Evolutionary conservation across 2,329 filamentous ascomycete genomes (phyloP).

Genomic region (Scleromitrula shiraiana): DNA sequence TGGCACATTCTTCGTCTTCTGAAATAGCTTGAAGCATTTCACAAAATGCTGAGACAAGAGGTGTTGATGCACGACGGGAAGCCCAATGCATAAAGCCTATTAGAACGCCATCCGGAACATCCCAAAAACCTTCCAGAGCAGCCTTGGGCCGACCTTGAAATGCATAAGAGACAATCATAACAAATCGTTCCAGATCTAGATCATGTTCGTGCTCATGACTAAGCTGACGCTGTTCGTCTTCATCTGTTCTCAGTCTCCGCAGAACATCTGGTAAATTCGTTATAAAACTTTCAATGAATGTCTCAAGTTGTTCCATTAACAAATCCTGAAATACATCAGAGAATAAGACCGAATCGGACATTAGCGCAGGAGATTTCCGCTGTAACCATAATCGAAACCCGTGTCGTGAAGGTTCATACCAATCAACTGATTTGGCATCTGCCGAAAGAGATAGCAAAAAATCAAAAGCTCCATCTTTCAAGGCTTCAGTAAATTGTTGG

Average conservation of each 20-base stretch:
- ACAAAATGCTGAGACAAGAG: slow-evolving; percentile 92
- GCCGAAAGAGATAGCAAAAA: slow-evolving; percentile 81
- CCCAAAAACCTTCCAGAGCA: slow-evolving; percentile 77
- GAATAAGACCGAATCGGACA: slow-evolving; percentile 60
- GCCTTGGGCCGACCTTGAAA: slow-evolving; percentile 82
- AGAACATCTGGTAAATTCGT: slow-evolving; percentile 91
- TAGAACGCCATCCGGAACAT: slow-evolving; percentile 83
- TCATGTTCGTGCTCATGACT: slow-evolving; percentile 59
- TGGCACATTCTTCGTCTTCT: slow-evolving; percentile 72
- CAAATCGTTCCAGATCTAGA: slow-evolving; percentile 76
- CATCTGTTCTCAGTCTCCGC: slow-evolving; percentile 74
- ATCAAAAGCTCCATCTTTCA: slow-evolving; percentile 87
- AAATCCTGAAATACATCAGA: slow-evolving; percentile 63
- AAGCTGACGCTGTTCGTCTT: slow-evolving; percentile 75
- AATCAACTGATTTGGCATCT: slow-evolving; percentile 71
- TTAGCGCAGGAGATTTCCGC: slow-evolving; percentile 64
- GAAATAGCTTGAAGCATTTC: slow-evolving; percentile 91
- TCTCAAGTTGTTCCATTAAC: slow-evolving; percentile 74
- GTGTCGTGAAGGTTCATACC: slow-evolving; percentile 79
- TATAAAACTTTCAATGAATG: slow-evolving; percentile 86
- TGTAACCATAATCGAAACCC: slow-evolving; percentile 78
- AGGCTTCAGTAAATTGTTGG: slow-evolving; percentile 63
- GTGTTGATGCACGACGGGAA: slow-evolving; percentile 89
- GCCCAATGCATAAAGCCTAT: slow-evolving; percentile 96
- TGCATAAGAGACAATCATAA: slow-evolving; percentile 85